Evolutionary conservation across 768 basidiomycete genomes (phyloP).

Genomic region (Trametes cingulata): DNA sequence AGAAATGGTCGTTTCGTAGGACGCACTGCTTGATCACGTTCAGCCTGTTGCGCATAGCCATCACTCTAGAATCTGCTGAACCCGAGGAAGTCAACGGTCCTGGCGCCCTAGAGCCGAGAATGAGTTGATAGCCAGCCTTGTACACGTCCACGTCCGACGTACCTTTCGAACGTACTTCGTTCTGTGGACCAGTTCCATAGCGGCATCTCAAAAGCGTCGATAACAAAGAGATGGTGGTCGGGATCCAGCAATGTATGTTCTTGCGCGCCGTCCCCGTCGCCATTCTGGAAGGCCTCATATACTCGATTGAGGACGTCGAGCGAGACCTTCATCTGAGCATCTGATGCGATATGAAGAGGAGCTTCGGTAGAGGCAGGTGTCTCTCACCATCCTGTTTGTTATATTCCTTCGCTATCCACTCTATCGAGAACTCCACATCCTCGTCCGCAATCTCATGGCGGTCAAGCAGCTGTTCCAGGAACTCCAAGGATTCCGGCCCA

Average conservation of each 20-base stretch:
- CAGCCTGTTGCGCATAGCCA: slow-evolving; percentile 80
- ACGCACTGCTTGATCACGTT: slow-evolving; percentile 93
- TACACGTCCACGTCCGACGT: slow-evolving; percentile 19
- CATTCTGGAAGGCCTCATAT: slow-evolving; percentile 73
- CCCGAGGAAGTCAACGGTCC: slow-evolving; percentile 72
- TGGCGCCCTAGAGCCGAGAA: slow-evolving; percentile 44
- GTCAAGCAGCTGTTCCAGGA: slow-evolving; percentile 70
- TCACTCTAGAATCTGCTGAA: slow-evolving; percentile 77
- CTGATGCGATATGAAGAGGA: slow-evolving; percentile 36
- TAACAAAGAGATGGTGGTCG: slow-evolving; percentile 76
- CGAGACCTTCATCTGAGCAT: slow-evolving; percentile 83
- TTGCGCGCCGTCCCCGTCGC: slow-evolving; percentile 42
- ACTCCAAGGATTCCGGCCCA: slow-evolving; percentile 72
- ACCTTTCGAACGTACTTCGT: slow-evolving; percentile 88
- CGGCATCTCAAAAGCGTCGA: slow-evolving; percentile 97
- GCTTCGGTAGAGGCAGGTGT: no score
- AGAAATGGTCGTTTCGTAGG: slow-evolving; percentile 95
- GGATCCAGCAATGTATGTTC: slow-evolving; percentile 74
- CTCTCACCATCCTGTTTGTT: slow-evolving; percentile 82
- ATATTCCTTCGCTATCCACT: slow-evolving; percentile 82
- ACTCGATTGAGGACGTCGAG: slow-evolving; percentile 66
- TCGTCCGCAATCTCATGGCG: slow-evolving; percentile 69
- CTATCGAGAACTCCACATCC: slow-evolving; percentile 73
- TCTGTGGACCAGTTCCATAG: slow-evolving; percentile 89
- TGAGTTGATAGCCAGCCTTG: not conserved